Conservation (phyloP, 116 monocot genomes). For the Dioscorea cayenensis region DNA sequence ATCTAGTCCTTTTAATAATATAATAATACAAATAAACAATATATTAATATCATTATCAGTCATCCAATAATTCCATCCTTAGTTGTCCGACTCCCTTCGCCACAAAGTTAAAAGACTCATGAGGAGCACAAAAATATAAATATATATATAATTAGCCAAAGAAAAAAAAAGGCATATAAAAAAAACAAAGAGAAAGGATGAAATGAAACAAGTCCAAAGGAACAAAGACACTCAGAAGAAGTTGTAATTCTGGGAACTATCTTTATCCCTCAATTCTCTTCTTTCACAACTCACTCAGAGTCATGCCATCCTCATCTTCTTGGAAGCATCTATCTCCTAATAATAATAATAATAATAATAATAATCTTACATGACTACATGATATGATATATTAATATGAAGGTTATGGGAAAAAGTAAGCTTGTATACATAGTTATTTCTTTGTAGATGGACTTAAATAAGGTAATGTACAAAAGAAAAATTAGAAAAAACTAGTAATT, state of each 20-base stretch:
- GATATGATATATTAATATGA: no score
- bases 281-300: conserved; percentile 23
- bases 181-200: background rate
- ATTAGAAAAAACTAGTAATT: no score
- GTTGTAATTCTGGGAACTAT: background rate
- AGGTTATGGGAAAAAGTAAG: no score
- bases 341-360: no score
- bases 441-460: no score
- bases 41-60: background rate
- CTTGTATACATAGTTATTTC: no score
- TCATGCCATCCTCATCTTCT: conserved; percentile 15
- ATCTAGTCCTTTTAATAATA: background rate
- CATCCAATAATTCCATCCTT: background rate
- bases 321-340: conserved; percentile 6
- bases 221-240: background rate
- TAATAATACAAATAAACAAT: background rate
- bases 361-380: no score
- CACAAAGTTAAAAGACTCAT: background rate
- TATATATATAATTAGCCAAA: background rate
- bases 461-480: no score
- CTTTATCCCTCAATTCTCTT: background rate
- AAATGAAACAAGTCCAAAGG: background rate
- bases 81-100: no score
- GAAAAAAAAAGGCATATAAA: background rate
- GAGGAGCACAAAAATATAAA: background rate